phyloP scores from a whole-genome alignment of 2,329 filamentous ascomycete genomes.

The Colletotrichum karsti region DNA sequence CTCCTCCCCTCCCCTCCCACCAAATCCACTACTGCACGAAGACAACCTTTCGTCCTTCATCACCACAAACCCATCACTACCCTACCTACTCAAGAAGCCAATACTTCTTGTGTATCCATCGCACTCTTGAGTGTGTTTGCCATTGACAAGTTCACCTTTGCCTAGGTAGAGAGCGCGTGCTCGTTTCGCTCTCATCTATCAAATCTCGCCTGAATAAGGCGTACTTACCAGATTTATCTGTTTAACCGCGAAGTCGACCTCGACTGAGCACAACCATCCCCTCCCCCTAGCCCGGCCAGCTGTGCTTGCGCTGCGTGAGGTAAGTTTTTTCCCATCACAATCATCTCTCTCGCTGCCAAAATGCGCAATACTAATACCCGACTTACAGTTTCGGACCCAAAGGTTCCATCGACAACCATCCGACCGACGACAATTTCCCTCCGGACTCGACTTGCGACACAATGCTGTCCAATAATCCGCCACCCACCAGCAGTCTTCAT shows the following conservation, averaged over 20 bases:
- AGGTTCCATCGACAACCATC: constrained; percentile 59
- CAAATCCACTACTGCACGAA: constrained; percentile 28
- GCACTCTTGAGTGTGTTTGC: neutral
- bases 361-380: constrained; percentile 14
- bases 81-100: constrained; percentile 6
- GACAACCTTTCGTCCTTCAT: neutral
- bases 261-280: constrained; percentile 58
- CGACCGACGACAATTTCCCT: constrained; percentile 61
- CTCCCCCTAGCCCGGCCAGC: constrained; percentile 72
- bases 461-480: constrained; percentile 77
- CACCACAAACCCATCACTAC: neutral
- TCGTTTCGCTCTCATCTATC: constrained; percentile 16
- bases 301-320: constrained; percentile 87
- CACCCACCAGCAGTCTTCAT: constrained; percentile 76
- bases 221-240: constrained; percentile 29
- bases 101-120: constrained; percentile 14
- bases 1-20: constrained; percentile 25
- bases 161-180: constrained; percentile 27
- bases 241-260: constrained; percentile 46
- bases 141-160: constrained; percentile 29
- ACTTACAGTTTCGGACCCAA: constrained; percentile 53
- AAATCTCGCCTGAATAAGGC: constrained; percentile 43
- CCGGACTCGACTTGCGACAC: constrained; percentile 76
- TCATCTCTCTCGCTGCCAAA: neutral
- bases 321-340: constrained; percentile 45